A percentile compares a stretch with the other conserved stretches of the same genome.
These are phyloP conservation scores for Syncephalis plumigaleata DNA, from an alignment of 371 early-diverging fungal genomes.

Conservation along the genomic window DNA sequence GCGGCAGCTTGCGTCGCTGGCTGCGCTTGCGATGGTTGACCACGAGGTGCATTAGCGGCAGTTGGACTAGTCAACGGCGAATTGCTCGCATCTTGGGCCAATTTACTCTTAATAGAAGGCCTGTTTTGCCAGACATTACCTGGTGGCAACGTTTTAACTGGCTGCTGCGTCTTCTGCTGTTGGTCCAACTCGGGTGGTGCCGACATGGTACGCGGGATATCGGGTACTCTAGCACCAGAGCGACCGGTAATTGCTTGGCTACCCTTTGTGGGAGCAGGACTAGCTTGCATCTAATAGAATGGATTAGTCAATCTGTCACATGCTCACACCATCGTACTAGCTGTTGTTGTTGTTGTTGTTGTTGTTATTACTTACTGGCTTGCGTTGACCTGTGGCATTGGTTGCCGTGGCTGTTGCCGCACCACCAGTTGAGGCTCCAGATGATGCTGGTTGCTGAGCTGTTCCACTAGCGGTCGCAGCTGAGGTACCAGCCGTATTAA, in stretches of 20 bases:
- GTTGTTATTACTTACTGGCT: background rate
- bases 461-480: background rate
- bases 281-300: too few species aligned
- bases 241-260: too few species aligned
- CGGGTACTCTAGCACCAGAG: background rate
- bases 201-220: slow-evolving; percentile 5
- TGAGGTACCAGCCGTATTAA: background rate
- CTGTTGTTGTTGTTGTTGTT: too few species aligned
- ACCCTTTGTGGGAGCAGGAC: too few species aligned
- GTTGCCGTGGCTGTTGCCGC: background rate
- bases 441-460: background rate
- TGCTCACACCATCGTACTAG: too few species aligned
- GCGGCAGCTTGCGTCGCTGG: too few species aligned
- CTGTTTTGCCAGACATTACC: too few species aligned
- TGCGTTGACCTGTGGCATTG: background rate
- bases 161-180: background rate
- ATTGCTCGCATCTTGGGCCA: background rate
- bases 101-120: background rate
- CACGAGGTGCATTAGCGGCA: background rate
- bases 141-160: too few species aligned
- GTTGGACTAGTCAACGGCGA: background rate
- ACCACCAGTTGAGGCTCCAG: too few species aligned
- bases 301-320: too few species aligned
- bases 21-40: too few species aligned
- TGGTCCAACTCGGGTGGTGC: slow-evolving; percentile 3